Evolutionary conservation across 495 filamentous ascomycete genomes (phyloP), one percentile per base, ranked within the genome.

Genomic region (Hypoxylon trugodes): DNA sequence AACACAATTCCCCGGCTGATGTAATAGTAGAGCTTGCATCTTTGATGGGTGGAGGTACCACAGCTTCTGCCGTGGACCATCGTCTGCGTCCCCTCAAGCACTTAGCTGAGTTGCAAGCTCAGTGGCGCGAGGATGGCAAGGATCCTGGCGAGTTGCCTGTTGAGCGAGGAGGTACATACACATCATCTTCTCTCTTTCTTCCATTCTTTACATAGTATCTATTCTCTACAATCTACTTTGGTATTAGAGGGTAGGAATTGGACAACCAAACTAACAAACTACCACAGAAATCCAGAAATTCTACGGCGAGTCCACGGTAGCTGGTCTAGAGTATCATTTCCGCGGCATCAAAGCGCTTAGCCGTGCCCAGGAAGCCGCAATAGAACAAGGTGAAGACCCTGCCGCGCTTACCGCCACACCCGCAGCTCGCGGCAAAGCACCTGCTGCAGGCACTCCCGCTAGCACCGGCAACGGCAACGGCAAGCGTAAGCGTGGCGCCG

Each of bases 321-420:
- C 63, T 5, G 79, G 80, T 2, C 61, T 85, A 0, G 66, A 77
- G 13, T 83, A 80, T 69, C 78, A 78, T 22, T 81, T 83, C 54
- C 73, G 82, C 0, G 60, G 61, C 5, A 70, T 82, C 66, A 84
- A 79, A 59, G 67, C 66, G 13, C 65, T 74, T 1, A 77, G 74
- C 38, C 68, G 73, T 1, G 63, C 52, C 0, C 76, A 84, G 45
- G 66, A 66, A 25, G 50, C 61, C 3, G 79, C 80, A 0, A 70
- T 73, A 3, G 63, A 67, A 7, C 52, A 59, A 0, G 71, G 69
- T 16, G 15, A 66, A 10, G 69, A 74, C 41, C 73, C 76, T 0
- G 63, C 70, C 2, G 38, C 50, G 0, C 5, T 68, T 3, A 47
- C 54, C 0, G 59, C 50, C 6, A 56, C 49, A 6, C 46, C 47